phyloP scores from a whole-genome alignment of 2,329 filamentous ascomycete species.

The Celoporthe dispersa region DNA sequence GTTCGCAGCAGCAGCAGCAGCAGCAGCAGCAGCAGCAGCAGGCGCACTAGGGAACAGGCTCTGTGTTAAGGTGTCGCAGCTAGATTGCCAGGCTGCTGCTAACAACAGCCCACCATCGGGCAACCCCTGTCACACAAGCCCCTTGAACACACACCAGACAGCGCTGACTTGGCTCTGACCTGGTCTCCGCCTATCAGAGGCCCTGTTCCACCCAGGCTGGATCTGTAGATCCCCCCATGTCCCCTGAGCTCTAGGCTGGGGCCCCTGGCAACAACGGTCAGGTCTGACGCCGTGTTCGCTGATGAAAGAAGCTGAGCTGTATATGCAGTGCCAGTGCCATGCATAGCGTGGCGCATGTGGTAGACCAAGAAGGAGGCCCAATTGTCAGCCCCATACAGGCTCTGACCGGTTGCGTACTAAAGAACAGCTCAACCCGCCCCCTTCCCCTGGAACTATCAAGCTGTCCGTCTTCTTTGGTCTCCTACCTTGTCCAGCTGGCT shows the following conservation, averaged over 20 bases:
- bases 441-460: slow-evolving; percentile 19
- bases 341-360: slow-evolving; percentile 14
- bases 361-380: slow-evolving; percentile 17
- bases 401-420: slow-evolving; percentile 23
- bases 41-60: not conserved
- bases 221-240: slow-evolving; percentile 21
- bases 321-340: not conserved
- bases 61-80: not conserved
- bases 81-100: not conserved
- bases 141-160: not conserved
- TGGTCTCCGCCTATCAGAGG: slow-evolving; percentile 1
- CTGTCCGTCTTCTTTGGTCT: not conserved
- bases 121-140: not conserved
- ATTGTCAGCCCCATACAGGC: slow-evolving; percentile 18
- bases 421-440: slow-evolving; percentile 28
- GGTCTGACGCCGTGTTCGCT: slow-evolving; percentile 17
- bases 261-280: slow-evolving; percentile 15
- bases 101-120: not conserved
- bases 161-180: slow-evolving; percentile 9
- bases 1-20: not conserved
- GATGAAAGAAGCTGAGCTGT: slow-evolving; percentile 9
- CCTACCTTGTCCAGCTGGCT: slow-evolving; percentile 25
- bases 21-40: too few species aligned
- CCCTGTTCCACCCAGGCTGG: slow-evolving; percentile 4
- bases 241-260: slow-evolving; percentile 12